These are phyloP conservation scores for Apostasia shenzhenica DNA, from an alignment of 106 monocot genomes.

Conservation along the genomic window DNA sequence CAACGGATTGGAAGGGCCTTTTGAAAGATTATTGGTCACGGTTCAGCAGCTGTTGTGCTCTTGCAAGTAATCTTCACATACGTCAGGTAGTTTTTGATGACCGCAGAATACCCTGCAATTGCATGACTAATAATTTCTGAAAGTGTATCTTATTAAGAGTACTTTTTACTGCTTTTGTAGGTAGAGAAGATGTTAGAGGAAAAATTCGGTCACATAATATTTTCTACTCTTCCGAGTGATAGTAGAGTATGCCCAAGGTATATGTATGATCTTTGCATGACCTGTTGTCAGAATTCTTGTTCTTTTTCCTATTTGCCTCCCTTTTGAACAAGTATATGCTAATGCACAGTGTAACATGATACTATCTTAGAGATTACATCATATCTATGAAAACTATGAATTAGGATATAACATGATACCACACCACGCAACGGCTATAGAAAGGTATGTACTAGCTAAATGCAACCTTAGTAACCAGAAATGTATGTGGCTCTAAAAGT, in stretches of 20 bases:
- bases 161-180: conserved; percentile 23
- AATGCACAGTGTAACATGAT: no score
- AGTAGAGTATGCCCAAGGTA: conserved; percentile 87
- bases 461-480: no score
- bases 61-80: conserved; percentile 45
- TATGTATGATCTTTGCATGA: neutral
- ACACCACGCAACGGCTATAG: no score
- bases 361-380: no score
- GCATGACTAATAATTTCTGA: neutral
- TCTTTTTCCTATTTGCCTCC: no score
- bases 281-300: neutral
- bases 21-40: conserved; percentile 86
- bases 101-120: neutral
- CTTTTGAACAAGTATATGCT: no score
- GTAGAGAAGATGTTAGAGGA: conserved; percentile 86
- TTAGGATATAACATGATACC: no score
- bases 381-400: no score
- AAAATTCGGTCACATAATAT: conserved; percentile 68
- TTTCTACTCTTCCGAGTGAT: conserved; percentile 30
- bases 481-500: no score
- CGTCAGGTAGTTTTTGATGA: conserved; percentile 43
- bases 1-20: conserved; percentile 92
- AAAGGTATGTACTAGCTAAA: no score
- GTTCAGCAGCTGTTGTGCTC: conserved; percentile 69
- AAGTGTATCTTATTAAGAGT: no score